These are phyloP conservation scores for Picea abies DNA, from an alignment of 83 land plant genomes.

Conservation along the genomic window DNA sequence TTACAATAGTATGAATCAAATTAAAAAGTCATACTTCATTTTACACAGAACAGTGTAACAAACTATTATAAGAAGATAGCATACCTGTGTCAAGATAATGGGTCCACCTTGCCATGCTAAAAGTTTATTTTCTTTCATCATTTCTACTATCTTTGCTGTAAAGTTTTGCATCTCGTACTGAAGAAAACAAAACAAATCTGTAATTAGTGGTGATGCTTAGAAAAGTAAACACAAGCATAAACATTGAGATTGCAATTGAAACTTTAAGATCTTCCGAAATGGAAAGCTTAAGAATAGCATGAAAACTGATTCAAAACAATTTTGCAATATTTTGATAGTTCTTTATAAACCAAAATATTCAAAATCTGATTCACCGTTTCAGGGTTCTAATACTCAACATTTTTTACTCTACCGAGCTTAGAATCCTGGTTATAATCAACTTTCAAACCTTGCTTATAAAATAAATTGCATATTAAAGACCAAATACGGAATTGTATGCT, in stretches of 20 bases:
- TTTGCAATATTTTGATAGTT: neutral
- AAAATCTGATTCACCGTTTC: too few relatives aligned
- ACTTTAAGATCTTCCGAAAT: neutral
- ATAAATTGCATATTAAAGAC: too few relatives aligned
- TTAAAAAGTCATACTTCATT: neutral
- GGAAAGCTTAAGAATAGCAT: neutral
- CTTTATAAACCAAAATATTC: neutral
- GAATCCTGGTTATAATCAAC: too few relatives aligned
- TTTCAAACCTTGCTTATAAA: too few relatives aligned
- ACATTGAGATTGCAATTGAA: neutral
- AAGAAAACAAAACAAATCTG: neutral
- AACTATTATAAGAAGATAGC: neutral
- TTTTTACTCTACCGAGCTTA: too few relatives aligned
- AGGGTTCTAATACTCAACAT: too few relatives aligned
- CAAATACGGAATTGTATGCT: too few relatives aligned
- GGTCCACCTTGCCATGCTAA: conserved; percentile 82
- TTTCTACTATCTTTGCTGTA: conserved; percentile 50
- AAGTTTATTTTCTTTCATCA: conserved; percentile 52
- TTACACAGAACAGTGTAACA: neutral
- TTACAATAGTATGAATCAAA: neutral
- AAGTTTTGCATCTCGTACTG: conserved; percentile 65
- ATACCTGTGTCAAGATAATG: conserved; percentile 56
- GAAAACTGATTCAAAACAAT: neutral
- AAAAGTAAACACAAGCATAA: too few relatives aligned
- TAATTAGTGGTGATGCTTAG: neutral